Conservation (phyloP, 306 rosid species). For the Castanopsis chinensis region DNA sequence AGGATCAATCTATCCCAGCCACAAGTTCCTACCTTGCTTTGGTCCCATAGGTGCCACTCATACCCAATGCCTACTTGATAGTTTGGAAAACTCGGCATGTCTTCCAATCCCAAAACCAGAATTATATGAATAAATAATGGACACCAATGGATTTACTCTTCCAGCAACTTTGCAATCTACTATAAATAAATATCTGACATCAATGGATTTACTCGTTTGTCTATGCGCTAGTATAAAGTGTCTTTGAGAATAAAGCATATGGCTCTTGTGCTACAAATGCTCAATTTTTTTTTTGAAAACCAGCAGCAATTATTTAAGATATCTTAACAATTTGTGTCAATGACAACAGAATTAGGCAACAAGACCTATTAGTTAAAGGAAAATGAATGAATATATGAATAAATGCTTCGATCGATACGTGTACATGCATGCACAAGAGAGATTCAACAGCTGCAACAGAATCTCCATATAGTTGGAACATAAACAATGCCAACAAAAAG, state of each 20-base stretch:
- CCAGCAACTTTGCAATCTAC: too few species aligned
- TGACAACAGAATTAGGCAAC: too few species aligned
- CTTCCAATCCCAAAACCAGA: conserved; percentile 99
- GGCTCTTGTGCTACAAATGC: too few species aligned
- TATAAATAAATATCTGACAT: too few species aligned
- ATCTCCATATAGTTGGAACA: conserved; percentile 1
- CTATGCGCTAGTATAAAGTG: too few species aligned
- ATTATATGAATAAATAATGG: conserved; percentile 11
- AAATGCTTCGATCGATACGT: neutral
- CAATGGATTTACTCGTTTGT: too few species aligned
- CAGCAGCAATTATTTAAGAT: too few species aligned
- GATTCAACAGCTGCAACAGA: neutral
- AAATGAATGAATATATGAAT: neutral
- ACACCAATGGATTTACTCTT: too few species aligned
- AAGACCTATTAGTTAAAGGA: neutral
- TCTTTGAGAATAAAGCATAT: too few species aligned
- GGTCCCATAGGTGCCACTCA: conserved; percentile 90
- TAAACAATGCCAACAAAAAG: neutral
- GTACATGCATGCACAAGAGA: neutral
- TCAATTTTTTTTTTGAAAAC: too few species aligned
- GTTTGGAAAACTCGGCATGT: conserved; percentile 94
- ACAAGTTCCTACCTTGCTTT: conserved; percentile 95
- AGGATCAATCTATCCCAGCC: conserved; percentile 94
- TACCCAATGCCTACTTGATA: conserved; percentile 82
- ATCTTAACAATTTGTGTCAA: too few species aligned